Evolutionary conservation across 148 eudicot genomes (phyloP).

Genomic region (Mesembryanthemum crystallinum): DNA sequence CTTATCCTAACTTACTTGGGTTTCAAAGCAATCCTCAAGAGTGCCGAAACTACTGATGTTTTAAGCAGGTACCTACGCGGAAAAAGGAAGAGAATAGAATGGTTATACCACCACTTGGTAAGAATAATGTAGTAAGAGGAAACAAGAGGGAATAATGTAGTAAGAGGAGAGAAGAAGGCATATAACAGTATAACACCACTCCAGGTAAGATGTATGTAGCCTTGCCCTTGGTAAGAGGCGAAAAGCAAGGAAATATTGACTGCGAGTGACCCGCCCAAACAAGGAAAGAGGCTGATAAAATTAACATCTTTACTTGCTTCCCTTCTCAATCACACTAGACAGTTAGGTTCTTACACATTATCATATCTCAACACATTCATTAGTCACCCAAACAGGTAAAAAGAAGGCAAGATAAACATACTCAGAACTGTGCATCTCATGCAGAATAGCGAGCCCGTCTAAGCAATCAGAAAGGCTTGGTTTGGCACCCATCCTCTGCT

Average conservation of each 20-base stretch:
- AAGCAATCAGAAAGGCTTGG: slow-evolving; percentile 82
- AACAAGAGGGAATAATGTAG: neutral
- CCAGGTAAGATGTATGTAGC: neutral
- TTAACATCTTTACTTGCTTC: neutral
- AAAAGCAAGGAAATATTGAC: neutral
- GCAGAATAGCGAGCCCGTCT: slow-evolving; percentile 62
- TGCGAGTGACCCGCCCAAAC: neutral
- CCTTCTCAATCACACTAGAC: neutral
- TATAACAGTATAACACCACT: neutral
- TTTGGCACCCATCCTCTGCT: slow-evolving; percentile 66
- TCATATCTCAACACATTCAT: neutral
- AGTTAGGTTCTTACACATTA: neutral
- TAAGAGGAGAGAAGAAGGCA: neutral
- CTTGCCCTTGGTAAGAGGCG: neutral
- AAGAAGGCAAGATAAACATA: slow-evolving; percentile 35
- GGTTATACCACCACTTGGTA: too few relatives aligned
- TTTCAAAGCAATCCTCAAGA: slow-evolving; percentile 45
- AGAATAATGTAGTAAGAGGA: neutral
- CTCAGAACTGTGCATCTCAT: slow-evolving; percentile 86
- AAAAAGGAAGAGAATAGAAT: slow-evolving; percentile 1
- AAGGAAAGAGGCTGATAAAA: neutral
- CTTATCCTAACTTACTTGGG: slow-evolving; percentile 34
- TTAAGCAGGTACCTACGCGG: slow-evolving; percentile 61
- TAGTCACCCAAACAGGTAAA: neutral
- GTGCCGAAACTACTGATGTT: slow-evolving; percentile 56